Percentiles rank a stretch among this genome's conserved stretches.
These are phyloP conservation scores for Ustilago trichophora DNA, from an alignment of 1,284 basidiomycete genomes.

Conservation along the genomic window DNA sequence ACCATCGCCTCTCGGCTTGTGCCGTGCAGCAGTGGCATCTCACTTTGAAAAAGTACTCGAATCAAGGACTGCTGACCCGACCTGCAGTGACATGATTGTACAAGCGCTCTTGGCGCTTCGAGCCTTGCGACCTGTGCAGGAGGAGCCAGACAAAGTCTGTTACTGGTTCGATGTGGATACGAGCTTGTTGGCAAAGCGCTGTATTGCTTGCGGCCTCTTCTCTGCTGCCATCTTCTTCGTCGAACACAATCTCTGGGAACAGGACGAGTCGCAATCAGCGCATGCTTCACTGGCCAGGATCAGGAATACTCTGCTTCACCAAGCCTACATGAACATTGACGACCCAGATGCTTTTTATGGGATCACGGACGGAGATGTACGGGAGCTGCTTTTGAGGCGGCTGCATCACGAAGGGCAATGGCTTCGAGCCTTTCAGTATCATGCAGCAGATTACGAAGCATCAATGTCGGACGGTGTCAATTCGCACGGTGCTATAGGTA, in stretches of 20 bases:
- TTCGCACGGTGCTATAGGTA: background rate
- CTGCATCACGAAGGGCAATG: conserved; percentile 92
- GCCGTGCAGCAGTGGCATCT: conserved; percentile 45
- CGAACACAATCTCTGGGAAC: conserved; percentile 78
- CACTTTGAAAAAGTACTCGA: conserved; percentile 70
- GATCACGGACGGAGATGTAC: conserved; percentile 79
- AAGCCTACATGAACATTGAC: conserved; percentile 91
- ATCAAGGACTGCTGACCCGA: conserved; percentile 68
- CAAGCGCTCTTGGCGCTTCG: conserved; percentile 84
- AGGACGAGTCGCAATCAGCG: conserved; percentile 42
- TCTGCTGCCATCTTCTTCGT: conserved; percentile 89
- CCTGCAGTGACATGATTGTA: conserved; percentile 76
- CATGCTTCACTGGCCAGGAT: background rate
- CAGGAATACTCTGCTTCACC: conserved; percentile 75
- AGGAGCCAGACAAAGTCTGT: conserved; percentile 72
- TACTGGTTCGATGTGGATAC: conserved; percentile 85
- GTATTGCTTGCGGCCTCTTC: conserved; percentile 81
- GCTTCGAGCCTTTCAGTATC: conserved; percentile 87
- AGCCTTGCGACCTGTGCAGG: conserved; percentile 70
- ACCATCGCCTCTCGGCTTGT: background rate
- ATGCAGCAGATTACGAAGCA: conserved; percentile 80
- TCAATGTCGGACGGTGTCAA: background rate
- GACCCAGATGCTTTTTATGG: conserved; percentile 98
- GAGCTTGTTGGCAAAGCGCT: conserved; percentile 76
- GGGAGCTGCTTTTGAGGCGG: conserved; percentile 79